Conservation (phyloP, 1,139 yeast genomes). For the Hanseniaspora uvarum region DNA sequence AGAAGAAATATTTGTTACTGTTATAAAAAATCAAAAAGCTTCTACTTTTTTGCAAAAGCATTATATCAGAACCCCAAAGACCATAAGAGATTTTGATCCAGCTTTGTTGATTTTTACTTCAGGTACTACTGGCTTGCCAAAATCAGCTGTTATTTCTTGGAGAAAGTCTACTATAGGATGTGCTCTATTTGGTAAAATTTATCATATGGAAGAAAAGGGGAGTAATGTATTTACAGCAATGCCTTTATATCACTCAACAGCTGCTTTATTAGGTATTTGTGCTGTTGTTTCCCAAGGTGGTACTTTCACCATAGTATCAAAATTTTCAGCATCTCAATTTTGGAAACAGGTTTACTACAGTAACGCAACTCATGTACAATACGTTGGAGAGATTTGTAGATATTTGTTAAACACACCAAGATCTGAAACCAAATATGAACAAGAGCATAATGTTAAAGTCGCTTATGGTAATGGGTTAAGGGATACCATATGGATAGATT, state of each 20-base stretch:
- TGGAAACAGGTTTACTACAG: slow-evolving; percentile 81
- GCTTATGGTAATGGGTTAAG: slow-evolving; percentile 93
- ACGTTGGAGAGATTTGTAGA: slow-evolving; percentile 93
- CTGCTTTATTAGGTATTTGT: slow-evolving; percentile 75
- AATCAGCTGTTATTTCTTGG: slow-evolving; percentile 92
- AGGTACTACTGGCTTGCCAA: slow-evolving; percentile 93
- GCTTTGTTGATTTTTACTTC: slow-evolving; percentile 77
- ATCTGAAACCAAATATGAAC: slow-evolving; percentile 46
- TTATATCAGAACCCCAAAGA: slow-evolving; percentile 42
- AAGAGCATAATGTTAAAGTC: slow-evolving; percentile 49
- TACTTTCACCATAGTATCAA: slow-evolving; percentile 65
- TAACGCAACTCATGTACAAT: slow-evolving; percentile 73
- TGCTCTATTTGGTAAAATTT: slow-evolving; percentile 56
- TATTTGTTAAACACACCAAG: slow-evolving; percentile 59
- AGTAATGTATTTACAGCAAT: slow-evolving; percentile 76
- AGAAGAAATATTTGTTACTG: slow-evolving; percentile 34
- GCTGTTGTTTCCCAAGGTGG: slow-evolving; percentile 66
- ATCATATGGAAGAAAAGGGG: slow-evolving; percentile 41
- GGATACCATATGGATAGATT: slow-evolving; percentile 79
- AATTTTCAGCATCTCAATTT: slow-evolving; percentile 73
- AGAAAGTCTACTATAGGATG: slow-evolving; percentile 65
- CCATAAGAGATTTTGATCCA: slow-evolving; percentile 49
- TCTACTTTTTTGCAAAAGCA: slow-evolving; percentile 49
- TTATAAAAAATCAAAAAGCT: slow-evolving; percentile 39
- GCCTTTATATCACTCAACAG: slow-evolving; percentile 95